A percentile compares a stretch with the other conserved stretches of the same genome.
Conservation (phyloP, 768 basidiomycete species). For the Piloderma croceum region DNA sequence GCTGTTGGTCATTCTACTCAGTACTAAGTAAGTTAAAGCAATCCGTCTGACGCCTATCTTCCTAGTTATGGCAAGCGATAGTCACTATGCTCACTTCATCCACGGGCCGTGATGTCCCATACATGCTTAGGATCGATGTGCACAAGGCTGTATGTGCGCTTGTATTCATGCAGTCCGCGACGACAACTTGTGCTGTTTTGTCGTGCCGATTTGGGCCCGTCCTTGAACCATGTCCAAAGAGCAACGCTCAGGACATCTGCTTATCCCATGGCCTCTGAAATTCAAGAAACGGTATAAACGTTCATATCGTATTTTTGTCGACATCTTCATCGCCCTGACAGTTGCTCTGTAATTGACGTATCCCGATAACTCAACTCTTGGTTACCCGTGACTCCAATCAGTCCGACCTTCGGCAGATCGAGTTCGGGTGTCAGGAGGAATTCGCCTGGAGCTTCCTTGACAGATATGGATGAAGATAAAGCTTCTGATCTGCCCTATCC, state of each 20-base stretch:
- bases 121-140: constrained; percentile 45
- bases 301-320: too few relatives aligned
- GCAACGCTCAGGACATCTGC: constrained; percentile 34
- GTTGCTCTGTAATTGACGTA: too few relatives aligned
- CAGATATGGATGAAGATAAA: constrained; percentile 43
- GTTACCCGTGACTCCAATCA: too few relatives aligned
- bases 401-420: too few relatives aligned
- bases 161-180: constrained; percentile 39
- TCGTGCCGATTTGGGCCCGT: constrained; percentile 44
- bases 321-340: too few relatives aligned
- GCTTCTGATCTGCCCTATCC: constrained; percentile 28
- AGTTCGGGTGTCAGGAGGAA: constrained; percentile 43
- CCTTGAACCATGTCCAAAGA: constrained; percentile 42
- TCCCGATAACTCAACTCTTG: too few relatives aligned
- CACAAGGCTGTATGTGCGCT: constrained; percentile 28
- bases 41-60: too few relatives aligned
- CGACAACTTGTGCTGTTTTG: constrained; percentile 54
- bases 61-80: too few relatives aligned
- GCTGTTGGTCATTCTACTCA: constrained; percentile 37
- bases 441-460: constrained; percentile 48
- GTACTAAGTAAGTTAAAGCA: constrained; percentile 47
- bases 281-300: constrained; percentile 38
- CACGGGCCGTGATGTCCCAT: constrained; percentile 41
- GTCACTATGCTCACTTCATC: constrained; percentile 35
- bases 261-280: constrained; percentile 37